Evolutionary conservation across 768 basidiomycete species (phyloP), one percentile per base, ranked within the genome.

Genomic region (Collybia sp.): DNA sequence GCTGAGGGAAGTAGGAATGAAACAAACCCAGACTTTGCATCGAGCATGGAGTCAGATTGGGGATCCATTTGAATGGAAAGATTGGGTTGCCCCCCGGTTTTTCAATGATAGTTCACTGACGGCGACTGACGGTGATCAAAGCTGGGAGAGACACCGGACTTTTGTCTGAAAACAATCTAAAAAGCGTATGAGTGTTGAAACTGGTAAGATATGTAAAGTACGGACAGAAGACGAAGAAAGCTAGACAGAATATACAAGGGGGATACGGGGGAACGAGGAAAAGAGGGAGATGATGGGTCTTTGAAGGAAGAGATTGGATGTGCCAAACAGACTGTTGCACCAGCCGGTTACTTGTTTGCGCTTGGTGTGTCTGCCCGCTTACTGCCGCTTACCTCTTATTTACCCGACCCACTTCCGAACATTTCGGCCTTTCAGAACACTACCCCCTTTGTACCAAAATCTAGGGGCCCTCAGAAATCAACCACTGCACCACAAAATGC

Each of bases 61-160:
- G 60, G 57, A 55, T 73, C 68, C 70, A 74, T 74, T n/a, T 25
- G 25, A 25, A 25, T 25, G 25, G 25, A 25, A 25, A 25, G 25
- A 25, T 25, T 25, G 25, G 52, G 49, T 30, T 34, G 32, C 12
- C 36, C 39, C 43, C 45, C 62, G 61, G 68, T 65, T 58, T 58
- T 67, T 70, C 64, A 67, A 67, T 57, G 51, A 55, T 31, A 49
- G 44, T 30, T 43, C 40, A 40, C 25, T 25, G 25, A 45, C 53
- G 59, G 60, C 53, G 55, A 51, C 33, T 33, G 59, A 61, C 70
- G 70, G 70, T 69, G 64, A 71, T 71, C 68, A 71, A 70, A 67
- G 58, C 41, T 46, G 50, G 45, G 46, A 50, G 51, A 51, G 56
- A 52, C 47, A 49, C 50, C 45, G 51, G 51, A 30, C 32, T 15